Evolutionary conservation across 2,329 filamentous ascomycete genomes (phyloP).

Genomic region (Fusarium hostae): DNA sequence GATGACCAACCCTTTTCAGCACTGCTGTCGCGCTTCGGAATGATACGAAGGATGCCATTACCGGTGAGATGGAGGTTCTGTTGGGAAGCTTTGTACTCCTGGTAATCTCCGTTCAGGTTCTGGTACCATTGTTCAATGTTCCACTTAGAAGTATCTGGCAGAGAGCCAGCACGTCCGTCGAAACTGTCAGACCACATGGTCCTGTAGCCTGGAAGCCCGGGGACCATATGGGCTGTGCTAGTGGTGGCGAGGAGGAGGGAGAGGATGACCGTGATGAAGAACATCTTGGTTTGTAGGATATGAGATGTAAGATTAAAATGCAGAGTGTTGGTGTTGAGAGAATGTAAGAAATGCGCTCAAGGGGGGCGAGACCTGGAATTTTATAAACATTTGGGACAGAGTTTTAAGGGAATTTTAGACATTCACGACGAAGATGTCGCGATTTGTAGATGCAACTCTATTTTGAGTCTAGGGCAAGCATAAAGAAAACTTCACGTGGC

Average conservation of each 20-base stretch:
- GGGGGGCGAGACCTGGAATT: too few species aligned
- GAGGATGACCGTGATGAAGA: not conserved
- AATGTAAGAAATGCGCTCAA: not conserved
- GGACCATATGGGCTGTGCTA: constrained; percentile 39
- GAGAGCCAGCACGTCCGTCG: constrained; percentile 50
- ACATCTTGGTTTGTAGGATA: not conserved
- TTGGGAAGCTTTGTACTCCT: constrained; percentile 44
- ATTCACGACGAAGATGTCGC: too few species aligned
- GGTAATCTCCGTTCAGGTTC: constrained; percentile 3
- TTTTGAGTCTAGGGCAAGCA: not conserved
- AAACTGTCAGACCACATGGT: constrained; percentile 60
- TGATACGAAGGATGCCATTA: constrained; percentile 59
- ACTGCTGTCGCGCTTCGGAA: constrained; percentile 53
- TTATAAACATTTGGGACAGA: not conserved
- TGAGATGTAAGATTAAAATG: too few species aligned
- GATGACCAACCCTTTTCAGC: constrained; percentile 58
- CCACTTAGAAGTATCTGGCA: constrained; percentile 55
- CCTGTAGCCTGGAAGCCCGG: constrained; percentile 49
- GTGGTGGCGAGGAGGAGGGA: not conserved
- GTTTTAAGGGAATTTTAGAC: not conserved
- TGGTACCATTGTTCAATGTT: constrained; percentile 44
- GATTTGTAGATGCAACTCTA: not conserved
- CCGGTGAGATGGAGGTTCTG: constrained; percentile 61
- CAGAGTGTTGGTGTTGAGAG: not conserved
- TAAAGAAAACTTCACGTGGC: too few species aligned